Conservation (phyloP, 1,284 basidiomycete genomes). For the Ganoderma resinaceum region DNA sequence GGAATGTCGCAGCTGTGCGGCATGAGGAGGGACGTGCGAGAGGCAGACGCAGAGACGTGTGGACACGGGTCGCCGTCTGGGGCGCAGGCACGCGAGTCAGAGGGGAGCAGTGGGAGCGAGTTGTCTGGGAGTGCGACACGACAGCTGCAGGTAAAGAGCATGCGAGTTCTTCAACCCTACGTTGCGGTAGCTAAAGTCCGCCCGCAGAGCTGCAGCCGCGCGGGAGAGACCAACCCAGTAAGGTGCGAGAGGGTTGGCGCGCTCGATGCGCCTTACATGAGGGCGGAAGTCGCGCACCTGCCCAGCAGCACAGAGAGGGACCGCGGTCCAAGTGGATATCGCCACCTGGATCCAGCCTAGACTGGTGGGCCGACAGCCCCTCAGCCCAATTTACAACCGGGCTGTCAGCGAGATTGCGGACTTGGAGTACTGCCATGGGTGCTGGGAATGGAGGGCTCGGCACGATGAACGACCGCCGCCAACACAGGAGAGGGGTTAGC, state of each 20-base stretch:
- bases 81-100: background rate
- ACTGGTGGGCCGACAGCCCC: conserved; percentile 1
- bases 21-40: conserved; percentile 16
- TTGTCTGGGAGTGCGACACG: background rate
- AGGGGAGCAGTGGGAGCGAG: background rate
- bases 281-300: conserved; percentile 19
- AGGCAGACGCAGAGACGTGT: background rate
- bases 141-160: background rate
- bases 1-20: conserved; percentile 28
- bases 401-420: background rate
- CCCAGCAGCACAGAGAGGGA: conserved; percentile 8
- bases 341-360: background rate
- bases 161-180: conserved; percentile 3
- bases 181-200: background rate
- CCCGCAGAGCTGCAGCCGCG: conserved; percentile 10
- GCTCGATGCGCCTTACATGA: conserved; percentile 18
- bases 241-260: conserved; percentile 13
- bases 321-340: background rate
- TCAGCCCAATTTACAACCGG: conserved; percentile 2
- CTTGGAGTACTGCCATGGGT: background rate
- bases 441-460: conserved; percentile 1
- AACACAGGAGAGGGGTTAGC: background rate
- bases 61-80: conserved; percentile 4
- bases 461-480: background rate
- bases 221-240: conserved; percentile 4